Conservation (phyloP, 495 filamentous ascomycete species). For the Neurospora sp. region DNA sequence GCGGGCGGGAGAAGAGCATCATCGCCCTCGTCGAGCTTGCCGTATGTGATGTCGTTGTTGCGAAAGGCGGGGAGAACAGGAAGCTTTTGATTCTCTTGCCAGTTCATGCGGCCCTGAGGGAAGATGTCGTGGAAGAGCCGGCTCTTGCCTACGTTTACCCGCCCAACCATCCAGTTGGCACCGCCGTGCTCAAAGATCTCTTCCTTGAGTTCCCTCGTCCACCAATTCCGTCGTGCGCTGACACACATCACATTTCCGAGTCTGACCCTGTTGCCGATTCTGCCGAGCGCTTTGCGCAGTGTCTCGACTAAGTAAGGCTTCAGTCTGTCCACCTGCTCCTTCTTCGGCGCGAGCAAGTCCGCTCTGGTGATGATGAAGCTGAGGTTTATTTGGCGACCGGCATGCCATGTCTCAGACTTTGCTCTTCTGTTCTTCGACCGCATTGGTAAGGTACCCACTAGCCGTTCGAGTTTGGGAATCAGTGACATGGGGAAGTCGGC, state of each 20-base stretch:
- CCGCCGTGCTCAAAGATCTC: slow-evolving; percentile 71
- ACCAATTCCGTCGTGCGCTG: slow-evolving; percentile 75
- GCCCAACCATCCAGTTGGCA: slow-evolving; percentile 96
- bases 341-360: slow-evolving; percentile 72
- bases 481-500: slow-evolving; percentile 95
- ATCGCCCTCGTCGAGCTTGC: slow-evolving; percentile 5
- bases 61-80: slow-evolving; percentile 22
- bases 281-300: slow-evolving; percentile 61
- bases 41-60: background rate
- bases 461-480: slow-evolving; percentile 45
- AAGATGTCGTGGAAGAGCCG: slow-evolving; percentile 76
- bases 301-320: slow-evolving; percentile 72
- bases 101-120: slow-evolving; percentile 62
- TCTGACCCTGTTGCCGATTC: slow-evolving; percentile 49
- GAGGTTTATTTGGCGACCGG: slow-evolving; percentile 55
- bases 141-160: slow-evolving; percentile 94
- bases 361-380: slow-evolving; percentile 85
- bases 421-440: slow-evolving; percentile 70
- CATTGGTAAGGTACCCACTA: slow-evolving; percentile 52
- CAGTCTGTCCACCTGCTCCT: slow-evolving; percentile 68
- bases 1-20: slow-evolving; percentile 60
- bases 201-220: slow-evolving; percentile 78
- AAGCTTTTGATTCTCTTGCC: slow-evolving; percentile 20
- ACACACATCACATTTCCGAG: slow-evolving; percentile 79
- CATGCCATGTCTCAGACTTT: slow-evolving; percentile 47